Evolutionary conservation across 305 asterid genomes (phyloP).

Genomic region (Solanum aculeatissimum): DNA sequence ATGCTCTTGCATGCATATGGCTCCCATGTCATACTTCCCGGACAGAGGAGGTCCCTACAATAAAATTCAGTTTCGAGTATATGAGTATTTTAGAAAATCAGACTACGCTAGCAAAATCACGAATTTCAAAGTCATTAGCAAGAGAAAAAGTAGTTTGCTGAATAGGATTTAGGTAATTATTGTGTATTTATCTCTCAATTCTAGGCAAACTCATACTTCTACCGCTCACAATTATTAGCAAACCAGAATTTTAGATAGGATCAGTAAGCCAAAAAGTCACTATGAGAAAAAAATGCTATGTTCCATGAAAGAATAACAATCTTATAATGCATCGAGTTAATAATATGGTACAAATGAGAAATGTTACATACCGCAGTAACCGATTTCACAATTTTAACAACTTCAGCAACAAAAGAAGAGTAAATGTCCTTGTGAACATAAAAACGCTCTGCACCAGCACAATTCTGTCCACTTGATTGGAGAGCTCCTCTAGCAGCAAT

Average conservation of each 20-base stretch:
- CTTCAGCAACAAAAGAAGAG: slow-evolving; percentile 79
- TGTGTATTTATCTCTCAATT: neutral
- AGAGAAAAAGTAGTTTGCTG: neutral
- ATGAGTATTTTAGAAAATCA: neutral
- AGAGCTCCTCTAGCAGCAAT: slow-evolving; percentile 92
- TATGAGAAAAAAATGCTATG: neutral
- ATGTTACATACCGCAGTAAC: slow-evolving; percentile 77
- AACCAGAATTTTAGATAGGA: neutral
- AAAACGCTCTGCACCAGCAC: slow-evolving; percentile 99
- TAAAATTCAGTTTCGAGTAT: neutral
- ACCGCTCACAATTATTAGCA: neutral
- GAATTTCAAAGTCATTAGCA: neutral
- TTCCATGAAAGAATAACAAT: neutral
- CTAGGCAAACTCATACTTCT: neutral
- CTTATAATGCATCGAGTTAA: neutral
- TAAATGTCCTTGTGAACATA: slow-evolving; percentile 81
- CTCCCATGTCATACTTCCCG: slow-evolving; percentile 96
- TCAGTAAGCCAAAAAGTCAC: neutral
- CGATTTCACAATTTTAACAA: slow-evolving; percentile 83
- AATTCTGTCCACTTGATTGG: slow-evolving; percentile 95
- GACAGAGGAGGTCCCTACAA: slow-evolving; percentile 86
- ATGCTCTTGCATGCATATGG: slow-evolving; percentile 99
- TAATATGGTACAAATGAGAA: neutral
- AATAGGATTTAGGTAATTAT: neutral
- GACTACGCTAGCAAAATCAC: neutral